Base-by-base conservation (phyloP, 1,284 basidiomycete species). In the Sporisorium exsertum region DNA sequence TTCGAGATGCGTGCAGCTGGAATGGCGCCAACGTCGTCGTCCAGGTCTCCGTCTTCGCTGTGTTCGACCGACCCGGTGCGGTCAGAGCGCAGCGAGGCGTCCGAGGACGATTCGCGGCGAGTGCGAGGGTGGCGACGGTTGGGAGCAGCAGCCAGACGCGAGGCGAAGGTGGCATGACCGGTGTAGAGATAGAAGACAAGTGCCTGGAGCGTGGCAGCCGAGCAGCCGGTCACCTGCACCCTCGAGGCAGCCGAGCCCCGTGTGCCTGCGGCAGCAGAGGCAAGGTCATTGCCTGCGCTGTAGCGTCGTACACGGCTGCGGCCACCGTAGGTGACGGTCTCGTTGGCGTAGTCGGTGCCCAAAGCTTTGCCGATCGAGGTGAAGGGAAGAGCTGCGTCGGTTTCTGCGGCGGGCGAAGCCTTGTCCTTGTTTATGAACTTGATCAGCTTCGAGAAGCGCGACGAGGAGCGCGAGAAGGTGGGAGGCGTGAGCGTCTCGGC, bases 151-250 rank as follows among this genome's bases (percentile, higher is more conserved):
- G 67, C 43, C 3, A 70, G 67, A 16, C 67, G 67, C 24, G 67
- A 57, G 22, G 67, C 61, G 57, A 80, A 80, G 18, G 70, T 77
- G 35, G 63, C 72, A 27, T 80, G 78, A 18, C 72, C 77, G n/a
- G 78, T 80, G 72, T 80, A 80, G 24, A 80, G 66, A 58, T 80
- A 80, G 52, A 80, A 80, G 18, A 80, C 24, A 18, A 80, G 64
- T 16, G 78, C 78, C 46, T 80, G 78, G n/a, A 80, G 63, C 40
- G 78, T 72, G 33, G 75, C 71, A 26, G 78, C 60, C 24, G 78
- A 70, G 32, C 71, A 74, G 18, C 78, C 78, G 13, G 51, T 67
- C 40, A 80, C 69, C 24, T 46, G 57, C 16, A 78, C 64, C 13
- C 66, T 65, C 13, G 64, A 58, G n/a, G 70, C 64, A 5, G 59